Evolutionary conservation across 805 yeast species (phyloP).

Genomic region (Candida sithepensis): DNA sequence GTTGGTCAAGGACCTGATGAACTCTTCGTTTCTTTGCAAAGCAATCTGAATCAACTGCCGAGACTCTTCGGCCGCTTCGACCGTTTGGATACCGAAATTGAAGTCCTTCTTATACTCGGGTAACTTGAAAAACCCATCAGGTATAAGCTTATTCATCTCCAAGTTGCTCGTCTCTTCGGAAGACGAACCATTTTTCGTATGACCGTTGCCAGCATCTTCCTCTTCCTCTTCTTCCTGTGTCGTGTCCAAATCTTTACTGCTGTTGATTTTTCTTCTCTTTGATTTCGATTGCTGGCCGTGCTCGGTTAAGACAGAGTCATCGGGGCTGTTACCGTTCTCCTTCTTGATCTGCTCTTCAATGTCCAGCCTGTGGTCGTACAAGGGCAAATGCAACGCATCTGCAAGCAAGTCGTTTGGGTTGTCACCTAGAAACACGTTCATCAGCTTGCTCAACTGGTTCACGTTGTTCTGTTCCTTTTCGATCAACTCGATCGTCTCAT

Average conservation of each 20-base stretch:
- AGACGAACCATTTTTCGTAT: slow-evolving; percentile 2
- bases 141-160: slow-evolving; percentile 16
- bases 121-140: slow-evolving; percentile 63
- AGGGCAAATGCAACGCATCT: slow-evolving; percentile 60
- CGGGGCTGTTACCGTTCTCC: no score
- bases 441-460: slow-evolving; percentile 63
- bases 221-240: slow-evolving; percentile 23
- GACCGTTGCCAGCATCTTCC: slow-evolving; percentile 18
- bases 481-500: slow-evolving; percentile 70
- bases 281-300: no score
- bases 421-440: slow-evolving; percentile 84
- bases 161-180: slow-evolving; percentile 1
- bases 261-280: slow-evolving; percentile 2
- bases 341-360: slow-evolving; percentile 20
- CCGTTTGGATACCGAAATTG: slow-evolving; percentile 43
- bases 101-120: slow-evolving; percentile 50
- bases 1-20: slow-evolving; percentile 69
- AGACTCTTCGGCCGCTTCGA: slow-evolving; percentile 62
- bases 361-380: slow-evolving; percentile 62
- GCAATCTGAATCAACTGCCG: slow-evolving; percentile 75
- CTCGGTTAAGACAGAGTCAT: no score
- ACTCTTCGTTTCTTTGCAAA: slow-evolving; percentile 82
- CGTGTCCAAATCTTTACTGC: slow-evolving; percentile 18
- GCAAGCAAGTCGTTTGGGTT: slow-evolving; percentile 68
- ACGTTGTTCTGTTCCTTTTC: slow-evolving; percentile 79